Evolutionary conservation across 345 rosid species (phyloP).

Genomic region (Sonneratia caseolaris): DNA sequence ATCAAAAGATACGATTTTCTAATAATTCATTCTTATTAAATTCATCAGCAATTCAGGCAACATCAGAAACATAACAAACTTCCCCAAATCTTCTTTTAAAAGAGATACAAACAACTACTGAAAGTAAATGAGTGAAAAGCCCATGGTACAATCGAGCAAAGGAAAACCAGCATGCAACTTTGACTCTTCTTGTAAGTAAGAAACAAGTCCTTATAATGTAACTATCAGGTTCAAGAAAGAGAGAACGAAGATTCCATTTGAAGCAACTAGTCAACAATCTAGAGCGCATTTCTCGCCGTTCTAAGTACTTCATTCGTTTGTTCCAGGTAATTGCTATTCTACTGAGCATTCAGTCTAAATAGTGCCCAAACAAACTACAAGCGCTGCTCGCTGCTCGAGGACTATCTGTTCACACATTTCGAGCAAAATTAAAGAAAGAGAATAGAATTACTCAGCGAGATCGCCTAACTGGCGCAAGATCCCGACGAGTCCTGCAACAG

Average conservation of each 20-base stretch:
- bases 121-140: neutral
- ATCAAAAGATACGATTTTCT: neutral
- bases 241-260: neutral
- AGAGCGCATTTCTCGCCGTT: neutral
- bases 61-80: neutral
- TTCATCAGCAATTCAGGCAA: neutral
- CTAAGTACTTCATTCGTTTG: neutral
- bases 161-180: neutral
- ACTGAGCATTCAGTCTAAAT: neutral
- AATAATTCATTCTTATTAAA: neutral
- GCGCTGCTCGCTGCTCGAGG: neutral
- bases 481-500: slow-evolving; percentile 82
- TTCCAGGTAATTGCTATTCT: neutral
- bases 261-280: neutral
- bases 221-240: too few species aligned
- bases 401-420: neutral
- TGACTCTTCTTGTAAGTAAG: neutral
- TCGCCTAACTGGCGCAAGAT: slow-evolving; percentile 97
- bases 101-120: neutral
- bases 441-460: slow-evolving; percentile 83
- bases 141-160: neutral
- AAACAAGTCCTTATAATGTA: neutral
- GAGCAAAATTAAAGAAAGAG: neutral
- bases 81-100: neutral
- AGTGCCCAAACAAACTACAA: neutral